These are phyloP conservation scores for Penstemon newberryi DNA, from an alignment of 257 asterid species.

Conservation along the genomic window DNA sequence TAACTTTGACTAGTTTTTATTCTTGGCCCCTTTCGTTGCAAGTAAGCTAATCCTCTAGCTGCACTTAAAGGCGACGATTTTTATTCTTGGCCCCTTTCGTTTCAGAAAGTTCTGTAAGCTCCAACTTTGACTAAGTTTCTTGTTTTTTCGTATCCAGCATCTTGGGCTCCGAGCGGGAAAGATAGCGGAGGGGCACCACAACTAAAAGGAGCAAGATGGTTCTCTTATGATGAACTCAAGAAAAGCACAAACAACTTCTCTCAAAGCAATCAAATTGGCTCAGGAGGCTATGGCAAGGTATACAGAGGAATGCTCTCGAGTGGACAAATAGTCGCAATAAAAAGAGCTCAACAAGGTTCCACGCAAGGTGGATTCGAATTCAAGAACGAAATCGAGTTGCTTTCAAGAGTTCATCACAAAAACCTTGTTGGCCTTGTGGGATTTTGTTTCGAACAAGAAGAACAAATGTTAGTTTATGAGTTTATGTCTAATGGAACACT, in stretches of 20 bases:
- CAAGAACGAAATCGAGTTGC: constrained; percentile 92
- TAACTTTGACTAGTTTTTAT: too few species aligned
- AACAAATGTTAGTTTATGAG: constrained; percentile 88
- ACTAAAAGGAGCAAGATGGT: constrained; percentile 94
- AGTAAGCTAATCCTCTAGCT: too few species aligned
- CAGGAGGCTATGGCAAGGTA: constrained; percentile 97
- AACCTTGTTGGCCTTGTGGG: constrained; percentile 89
- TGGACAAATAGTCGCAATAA: constrained; percentile 80
- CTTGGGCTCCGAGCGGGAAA: constrained; percentile 82
- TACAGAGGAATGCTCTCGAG: constrained; percentile 67
- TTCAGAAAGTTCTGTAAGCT: too few species aligned
- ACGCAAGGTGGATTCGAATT: constrained; percentile 90
- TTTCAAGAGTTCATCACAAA: constrained; percentile 95
- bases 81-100: too few species aligned
- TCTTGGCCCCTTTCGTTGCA: too few species aligned
- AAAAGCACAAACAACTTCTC: constrained; percentile 79
- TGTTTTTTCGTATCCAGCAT: constrained; percentile 44
- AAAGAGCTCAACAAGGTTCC: constrained; percentile 82
- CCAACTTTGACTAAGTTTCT: constrained; percentile 8
- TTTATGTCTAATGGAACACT: constrained; percentile 83
- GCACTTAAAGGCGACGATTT: too few species aligned
- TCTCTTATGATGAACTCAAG: constrained; percentile 90
- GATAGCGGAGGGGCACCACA: constrained; percentile 98
- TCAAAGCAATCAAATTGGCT: constrained; percentile 72
- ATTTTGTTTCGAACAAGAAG: constrained; percentile 92